Conservation (phyloP, 176 grass and related monocot species). For the Lolium perenne region DNA sequence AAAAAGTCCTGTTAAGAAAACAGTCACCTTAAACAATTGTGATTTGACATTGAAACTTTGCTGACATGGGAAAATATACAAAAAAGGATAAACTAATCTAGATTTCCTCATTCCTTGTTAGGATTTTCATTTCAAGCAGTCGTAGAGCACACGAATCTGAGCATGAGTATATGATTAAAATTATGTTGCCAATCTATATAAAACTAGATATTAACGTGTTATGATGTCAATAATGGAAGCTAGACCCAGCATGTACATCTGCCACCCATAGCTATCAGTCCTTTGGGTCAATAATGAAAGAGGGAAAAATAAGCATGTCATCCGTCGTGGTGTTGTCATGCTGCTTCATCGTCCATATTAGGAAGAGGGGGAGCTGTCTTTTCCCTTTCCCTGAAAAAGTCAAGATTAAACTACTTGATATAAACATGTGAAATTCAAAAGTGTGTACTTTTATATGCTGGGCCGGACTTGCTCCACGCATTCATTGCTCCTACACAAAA, state of each 20-base stretch:
- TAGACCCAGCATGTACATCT: neutral
- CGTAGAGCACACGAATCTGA: neutral
- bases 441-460: slow-evolving; percentile 5
- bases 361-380: slow-evolving; percentile 31
- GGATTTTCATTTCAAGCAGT: neutral
- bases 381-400: slow-evolving; percentile 43
- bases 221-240: slow-evolving; percentile 9
- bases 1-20: neutral
- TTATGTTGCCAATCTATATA: neutral
- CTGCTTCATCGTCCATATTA: slow-evolving; percentile 14
- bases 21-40: neutral
- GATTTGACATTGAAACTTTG: neutral
- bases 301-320: slow-evolving; percentile 31
- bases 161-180: neutral
- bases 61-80: neutral
- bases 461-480: neutral
- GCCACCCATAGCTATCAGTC: neutral
- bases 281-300: slow-evolving; percentile 48
- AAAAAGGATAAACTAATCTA: neutral
- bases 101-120: neutral
- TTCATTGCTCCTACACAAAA: slow-evolving; percentile 21
- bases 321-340: slow-evolving; percentile 18
- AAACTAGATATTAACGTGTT: neutral
- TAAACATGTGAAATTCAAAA: slow-evolving; percentile 38
- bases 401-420: slow-evolving; percentile 31